Conservation (phyloP, 2,329 filamentous ascomycete species). For the Colletotrichum sp. region DNA sequence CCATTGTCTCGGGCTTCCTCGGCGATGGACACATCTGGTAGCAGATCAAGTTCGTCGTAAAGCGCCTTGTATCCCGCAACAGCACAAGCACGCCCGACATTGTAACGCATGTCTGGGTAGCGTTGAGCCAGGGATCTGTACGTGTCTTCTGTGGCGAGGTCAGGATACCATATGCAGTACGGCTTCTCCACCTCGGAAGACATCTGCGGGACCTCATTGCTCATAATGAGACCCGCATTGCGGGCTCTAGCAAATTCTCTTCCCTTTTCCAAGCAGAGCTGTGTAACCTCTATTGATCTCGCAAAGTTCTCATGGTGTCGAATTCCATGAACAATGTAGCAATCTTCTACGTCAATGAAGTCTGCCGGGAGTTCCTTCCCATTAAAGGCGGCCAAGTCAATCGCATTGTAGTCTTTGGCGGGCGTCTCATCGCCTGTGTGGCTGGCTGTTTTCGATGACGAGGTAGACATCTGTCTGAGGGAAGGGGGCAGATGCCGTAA, state of each 20-base stretch:
- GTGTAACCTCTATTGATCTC: neutral
- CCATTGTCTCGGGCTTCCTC: slow-evolving; percentile 42
- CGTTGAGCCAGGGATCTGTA: slow-evolving; percentile 33
- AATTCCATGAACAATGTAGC: neutral
- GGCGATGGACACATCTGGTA: slow-evolving; percentile 43
- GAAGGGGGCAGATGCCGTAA: fast-evolving
- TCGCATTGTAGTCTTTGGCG: neutral
- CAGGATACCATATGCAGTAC: slow-evolving; percentile 49
- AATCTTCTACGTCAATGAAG: neutral
- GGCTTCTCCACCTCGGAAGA: slow-evolving; percentile 28
- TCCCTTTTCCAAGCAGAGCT: neutral
- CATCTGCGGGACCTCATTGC: slow-evolving; percentile 34
- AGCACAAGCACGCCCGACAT: slow-evolving; percentile 44
- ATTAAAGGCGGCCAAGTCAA: neutral
- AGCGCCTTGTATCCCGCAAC: slow-evolving; percentile 39
- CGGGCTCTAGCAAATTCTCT: slow-evolving; percentile 18
- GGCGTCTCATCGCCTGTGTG: neutral
- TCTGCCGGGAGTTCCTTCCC: neutral
- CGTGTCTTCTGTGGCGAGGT: slow-evolving; percentile 38
- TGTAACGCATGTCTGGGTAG: slow-evolving; percentile 39
- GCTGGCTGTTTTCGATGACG: neutral
- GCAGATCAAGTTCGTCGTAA: slow-evolving; percentile 38
- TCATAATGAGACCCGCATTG: slow-evolving; percentile 42
- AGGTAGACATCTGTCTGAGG: neutral
- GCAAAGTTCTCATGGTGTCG: neutral